Conservation (phyloP, 108 stramenopile genomes). For the Cyclotella baltica region DNA sequence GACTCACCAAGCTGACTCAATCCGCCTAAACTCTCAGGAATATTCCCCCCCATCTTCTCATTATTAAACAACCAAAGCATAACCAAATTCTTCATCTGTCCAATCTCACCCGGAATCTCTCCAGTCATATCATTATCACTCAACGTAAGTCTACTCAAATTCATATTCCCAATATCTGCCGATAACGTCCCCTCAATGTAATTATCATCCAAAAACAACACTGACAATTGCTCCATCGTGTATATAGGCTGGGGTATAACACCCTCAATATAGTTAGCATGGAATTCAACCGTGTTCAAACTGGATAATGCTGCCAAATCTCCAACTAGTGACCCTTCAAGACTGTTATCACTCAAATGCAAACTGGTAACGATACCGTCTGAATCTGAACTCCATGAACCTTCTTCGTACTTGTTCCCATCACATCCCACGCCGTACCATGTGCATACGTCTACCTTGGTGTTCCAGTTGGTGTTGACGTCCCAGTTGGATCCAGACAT, state of each 20-base stretch:
- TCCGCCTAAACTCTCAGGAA: slow-evolving; percentile 50
- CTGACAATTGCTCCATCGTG: slow-evolving; percentile 10
- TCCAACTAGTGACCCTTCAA: slow-evolving; percentile 25
- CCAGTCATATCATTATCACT: slow-evolving; percentile 47
- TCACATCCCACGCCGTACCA: slow-evolving; percentile 53
- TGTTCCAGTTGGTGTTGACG: slow-evolving; percentile 36
- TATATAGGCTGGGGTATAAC: slow-evolving; percentile 46
- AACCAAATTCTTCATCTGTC: slow-evolving; percentile 17
- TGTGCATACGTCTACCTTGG: slow-evolving; percentile 24
- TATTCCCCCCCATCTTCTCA: slow-evolving; percentile 43
- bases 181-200: slow-evolving; percentile 10
- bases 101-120: slow-evolving; percentile 47
- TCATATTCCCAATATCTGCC: slow-evolving; percentile 25
- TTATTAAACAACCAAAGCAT: slow-evolving; percentile 51
- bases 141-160: slow-evolving; percentile 23
- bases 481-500: slow-evolving; percentile 36
- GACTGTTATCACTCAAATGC: slow-evolving; percentile 19
- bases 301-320: slow-evolving; percentile 14
- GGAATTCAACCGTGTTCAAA: slow-evolving; percentile 32
- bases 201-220: slow-evolving; percentile 37
- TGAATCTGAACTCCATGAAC: not conserved
- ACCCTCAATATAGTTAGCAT: slow-evolving; percentile 54
- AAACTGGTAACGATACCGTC: slow-evolving; percentile 18
- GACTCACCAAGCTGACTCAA: slow-evolving; percentile 46
- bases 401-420: not conserved